Base-by-base conservation (phyloP, 1,284 basidiomycete genomes). In the Grifola frondosa region DNA sequence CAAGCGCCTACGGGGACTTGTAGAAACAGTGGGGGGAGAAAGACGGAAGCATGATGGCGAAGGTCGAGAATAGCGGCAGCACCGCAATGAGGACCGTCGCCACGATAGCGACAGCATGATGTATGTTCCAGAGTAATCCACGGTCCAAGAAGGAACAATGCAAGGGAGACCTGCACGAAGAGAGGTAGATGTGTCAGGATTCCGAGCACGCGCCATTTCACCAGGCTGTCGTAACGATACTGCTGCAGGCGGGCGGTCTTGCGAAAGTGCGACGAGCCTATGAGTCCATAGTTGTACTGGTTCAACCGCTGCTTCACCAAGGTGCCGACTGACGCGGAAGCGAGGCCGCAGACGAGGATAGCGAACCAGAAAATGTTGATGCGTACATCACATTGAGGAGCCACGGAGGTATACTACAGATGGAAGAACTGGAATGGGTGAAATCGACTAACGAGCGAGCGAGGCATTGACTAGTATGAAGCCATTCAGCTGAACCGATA, bases 321-420 rank as follows among this genome's bases (percentile, higher is more conserved):
- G 15, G 52, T 44, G 15, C 39, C 47, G 23, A 52, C 16, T 4
- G 39, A 29, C 5, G 47, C 42, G 8, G 48, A 41, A 15, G 42
- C 80, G 45, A 84, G 82, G 44, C 78, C 81, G 61, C 84, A 84
- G 3, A 85, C 81, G 45, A 85, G 63, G 12, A 78, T 81, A 6
- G 73, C 68, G 49, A 84, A 83, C 81, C 82, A 84, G 49, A 84
- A 77, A 23, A 65, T 67, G 54, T 84, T 84, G 40, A 84, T 80
- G 12, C 71, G 67, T 43, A 73, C 68, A n/a, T n/a, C n/a, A n/a
- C n/a, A n/a, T n/a, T n/a, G n/a, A n/a, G n/a, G n/a, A n/a, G n/a
- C n/a, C n/a, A n/a, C n/a, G n/a, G n/a, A n/a, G n/a, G n/a, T n/a
- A n/a, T n/a, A n/a, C n/a, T n/a, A n/a, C n/a, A n/a, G n/a, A n/a